Evolutionary conservation across 768 basidiomycete species (phyloP).

Genomic region (Gyrodon lividus): DNA sequence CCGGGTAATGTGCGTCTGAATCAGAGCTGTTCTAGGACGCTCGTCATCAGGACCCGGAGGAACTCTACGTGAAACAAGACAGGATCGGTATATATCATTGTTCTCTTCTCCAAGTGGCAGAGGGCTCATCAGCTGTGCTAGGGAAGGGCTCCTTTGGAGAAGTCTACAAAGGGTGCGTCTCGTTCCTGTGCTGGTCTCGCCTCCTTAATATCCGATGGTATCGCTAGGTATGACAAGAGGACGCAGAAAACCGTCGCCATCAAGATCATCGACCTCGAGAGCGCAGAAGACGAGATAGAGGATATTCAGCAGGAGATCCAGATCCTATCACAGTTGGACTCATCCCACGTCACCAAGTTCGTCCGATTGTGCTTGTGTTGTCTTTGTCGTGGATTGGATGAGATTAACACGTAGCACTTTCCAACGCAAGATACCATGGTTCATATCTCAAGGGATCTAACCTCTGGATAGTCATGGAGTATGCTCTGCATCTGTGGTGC

Average conservation of each 20-base stretch:
- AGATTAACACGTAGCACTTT: conserved; percentile 30
- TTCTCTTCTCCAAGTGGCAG: conserved; percentile 12
- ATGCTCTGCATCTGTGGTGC: conserved; percentile 26
- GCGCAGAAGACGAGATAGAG: conserved; percentile 99
- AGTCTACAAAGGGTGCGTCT: conserved; percentile 91
- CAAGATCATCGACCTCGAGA: conserved; percentile 99
- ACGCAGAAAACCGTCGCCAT: conserved; percentile 98
- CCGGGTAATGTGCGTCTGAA: conserved; percentile 8
- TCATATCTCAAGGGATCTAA: conserved; percentile 94
- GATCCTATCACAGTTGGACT: conserved; percentile 95
- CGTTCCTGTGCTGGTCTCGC: conserved; percentile 7
- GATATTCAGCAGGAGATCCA: conserved; percentile 99
- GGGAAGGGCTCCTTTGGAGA: conserved; percentile 99
- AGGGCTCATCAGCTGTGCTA: conserved; percentile 33
- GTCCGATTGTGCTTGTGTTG: conserved; percentile 34
- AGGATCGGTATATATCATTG: conserved; percentile 71
- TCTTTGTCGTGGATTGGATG: conserved; percentile 29
- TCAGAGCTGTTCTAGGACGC: conserved; percentile 47
- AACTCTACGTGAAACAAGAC: conserved; percentile 95
- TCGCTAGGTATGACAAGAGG: conserved; percentile 82
- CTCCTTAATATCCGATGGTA: conserved; percentile 4
- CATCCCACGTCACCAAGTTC: conserved; percentile 93
- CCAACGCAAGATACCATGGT: conserved; percentile 78
- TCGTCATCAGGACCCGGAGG: conserved; percentile 86
- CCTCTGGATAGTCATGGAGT: conserved; percentile 99